Evolutionary conservation across 2,329 filamentous ascomycete genomes (phyloP), one percentile per base, ranked within the genome.

Genomic region (Phoma herbarum): DNA sequence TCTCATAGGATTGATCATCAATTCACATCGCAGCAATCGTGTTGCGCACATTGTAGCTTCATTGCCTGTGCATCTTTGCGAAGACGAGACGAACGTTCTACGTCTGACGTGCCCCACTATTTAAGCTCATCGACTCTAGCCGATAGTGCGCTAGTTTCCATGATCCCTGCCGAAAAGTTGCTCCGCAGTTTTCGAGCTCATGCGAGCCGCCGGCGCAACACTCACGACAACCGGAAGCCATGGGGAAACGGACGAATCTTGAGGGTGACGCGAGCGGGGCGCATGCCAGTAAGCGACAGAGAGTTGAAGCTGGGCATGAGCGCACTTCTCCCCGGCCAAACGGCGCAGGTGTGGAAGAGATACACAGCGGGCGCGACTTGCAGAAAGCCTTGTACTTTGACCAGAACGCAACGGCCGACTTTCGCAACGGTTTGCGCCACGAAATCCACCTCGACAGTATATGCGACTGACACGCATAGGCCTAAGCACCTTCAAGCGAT

Each of bases 401-500:
- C 57, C 76, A 77, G 56, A 71, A 70, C 52, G 64, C 69, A 18
- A 69, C 70, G 14, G 62, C 63, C 44, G 63, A 67, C 23, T 66
- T 77, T 14, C 66, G 75, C 37, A 71, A 52, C 45, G 75, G 75
- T 77, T 66, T 23, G 59, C 43, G 12, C 35, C 20, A 29, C 23
- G 18, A 6, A 18, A 2, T 7, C 16, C 1, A 26, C 12, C 4
- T 8, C 8, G 8, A 1, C 6, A 12, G 16, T 51, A 6, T 42
- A 22, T 14, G 7, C 16, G 50, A 45, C 64, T 74, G 20, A 74
- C 39, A 6, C 16, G 12, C 0, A 35, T 47, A 90, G 88, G 86
- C 20, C 83, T 92, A 11, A 85, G 88, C 67, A 87, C 87, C 0
- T 86, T 92, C 79, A 92, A 92, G 72, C 77, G 81, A 8, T 86